Conservation (phyloP, 805 yeast species). For the Saturnispora hagleri region DNA sequence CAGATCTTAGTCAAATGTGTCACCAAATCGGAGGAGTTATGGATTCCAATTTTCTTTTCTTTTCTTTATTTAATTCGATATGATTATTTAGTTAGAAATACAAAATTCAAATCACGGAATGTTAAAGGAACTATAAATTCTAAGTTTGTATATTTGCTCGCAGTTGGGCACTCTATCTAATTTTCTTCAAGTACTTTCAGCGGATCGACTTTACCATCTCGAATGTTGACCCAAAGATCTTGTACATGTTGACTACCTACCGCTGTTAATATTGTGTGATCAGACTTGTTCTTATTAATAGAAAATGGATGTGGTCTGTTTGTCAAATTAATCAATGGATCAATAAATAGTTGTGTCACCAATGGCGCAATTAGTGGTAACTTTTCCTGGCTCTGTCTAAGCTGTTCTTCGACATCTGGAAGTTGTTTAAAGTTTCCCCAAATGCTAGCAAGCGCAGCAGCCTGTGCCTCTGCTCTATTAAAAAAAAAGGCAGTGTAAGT, state of each 20-base stretch:
- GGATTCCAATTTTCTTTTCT: too few relatives aligned
- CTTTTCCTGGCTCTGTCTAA: constrained; percentile 15
- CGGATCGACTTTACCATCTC: constrained; percentile 13
- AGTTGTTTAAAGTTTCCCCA: constrained; percentile 37
- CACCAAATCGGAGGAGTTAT: too few relatives aligned
- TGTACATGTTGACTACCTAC: constrained; percentile 7
- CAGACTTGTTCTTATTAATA: constrained; percentile 9
- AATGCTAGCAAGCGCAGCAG: constrained; percentile 46
- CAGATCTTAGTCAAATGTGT: too few relatives aligned
- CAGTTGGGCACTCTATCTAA: background rate
- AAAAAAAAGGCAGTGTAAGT: constrained; percentile 36
- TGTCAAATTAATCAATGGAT: constrained; percentile 11
- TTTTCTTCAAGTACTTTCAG: background rate
- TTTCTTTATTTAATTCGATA: too few relatives aligned
- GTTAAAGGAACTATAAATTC: too few relatives aligned
- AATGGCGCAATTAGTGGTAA: constrained; percentile 2
- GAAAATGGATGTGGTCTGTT: constrained; percentile 16
- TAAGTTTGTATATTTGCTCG: too few relatives aligned
- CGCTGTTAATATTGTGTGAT: constrained; percentile 12
- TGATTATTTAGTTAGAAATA: too few relatives aligned
- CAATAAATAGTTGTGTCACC: constrained; percentile 11
- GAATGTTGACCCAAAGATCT: constrained; percentile 10
- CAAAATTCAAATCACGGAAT: too few relatives aligned
- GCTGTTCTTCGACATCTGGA: constrained; percentile 35
- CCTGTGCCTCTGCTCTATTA: constrained; percentile 40